A percentile compares a stretch with the other conserved stretches of the same genome.
Evolutionary conservation across 2,329 filamentous ascomycete species (phyloP).

Genomic region (Simplicillium aogashimaense): DNA sequence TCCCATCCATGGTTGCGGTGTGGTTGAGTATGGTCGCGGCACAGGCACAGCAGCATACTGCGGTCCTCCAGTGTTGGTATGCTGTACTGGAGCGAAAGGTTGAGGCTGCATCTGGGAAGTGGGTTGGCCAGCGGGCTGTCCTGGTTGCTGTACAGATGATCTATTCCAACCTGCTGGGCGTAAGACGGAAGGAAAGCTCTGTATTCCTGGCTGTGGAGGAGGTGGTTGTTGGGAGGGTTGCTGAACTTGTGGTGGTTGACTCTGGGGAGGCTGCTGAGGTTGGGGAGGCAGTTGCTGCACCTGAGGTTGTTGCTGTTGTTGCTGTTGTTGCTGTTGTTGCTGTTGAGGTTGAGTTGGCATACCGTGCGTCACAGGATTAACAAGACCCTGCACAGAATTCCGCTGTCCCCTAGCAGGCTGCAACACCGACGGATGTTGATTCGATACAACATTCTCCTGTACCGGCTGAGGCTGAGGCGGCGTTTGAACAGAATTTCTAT

Average conservation of each 20-base stretch:
- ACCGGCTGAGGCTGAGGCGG: neutral
- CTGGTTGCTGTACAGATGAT: neutral
- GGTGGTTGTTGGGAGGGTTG: neutral
- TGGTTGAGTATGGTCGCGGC: no score
- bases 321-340: neutral
- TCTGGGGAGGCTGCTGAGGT: neutral
- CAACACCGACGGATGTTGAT: slow-evolving; percentile 2
- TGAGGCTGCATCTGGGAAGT: no score
- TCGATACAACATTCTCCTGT: neutral
- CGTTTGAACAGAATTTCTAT: neutral
- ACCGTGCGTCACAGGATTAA: neutral
- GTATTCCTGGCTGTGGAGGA: neutral
- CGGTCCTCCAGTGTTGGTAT: no score
- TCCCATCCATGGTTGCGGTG: no score
- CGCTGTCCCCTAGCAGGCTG: neutral
- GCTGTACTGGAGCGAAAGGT: no score
- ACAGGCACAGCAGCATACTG: no score
- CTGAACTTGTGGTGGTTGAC: neutral
- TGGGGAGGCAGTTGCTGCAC: neutral
- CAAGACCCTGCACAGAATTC: neutral
- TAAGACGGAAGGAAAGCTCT: neutral
- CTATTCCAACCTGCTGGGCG: neutral
- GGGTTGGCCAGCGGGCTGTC: neutral
- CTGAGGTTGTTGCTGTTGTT: neutral
- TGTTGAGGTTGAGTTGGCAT: neutral